Evolutionary conservation across 23 red algal species (phyloP).

Genomic region (Gracilaria caudata): DNA sequence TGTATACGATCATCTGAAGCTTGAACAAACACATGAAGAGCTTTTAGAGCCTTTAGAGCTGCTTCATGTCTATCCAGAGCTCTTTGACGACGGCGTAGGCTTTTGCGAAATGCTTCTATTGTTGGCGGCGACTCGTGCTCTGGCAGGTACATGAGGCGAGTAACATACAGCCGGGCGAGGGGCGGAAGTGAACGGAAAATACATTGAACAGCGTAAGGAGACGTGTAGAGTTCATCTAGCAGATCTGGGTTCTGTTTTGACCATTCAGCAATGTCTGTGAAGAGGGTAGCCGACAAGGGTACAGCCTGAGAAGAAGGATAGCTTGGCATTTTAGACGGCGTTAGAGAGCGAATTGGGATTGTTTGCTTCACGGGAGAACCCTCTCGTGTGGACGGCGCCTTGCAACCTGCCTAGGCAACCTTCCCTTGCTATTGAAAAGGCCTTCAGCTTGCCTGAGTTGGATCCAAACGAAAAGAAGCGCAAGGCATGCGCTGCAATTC

Average conservation of each 20-base stretch:
- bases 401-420: too few species aligned
- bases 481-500: neutral
- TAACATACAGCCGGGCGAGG: conserved; percentile 65
- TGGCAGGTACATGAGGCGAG: conserved; percentile 53
- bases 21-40: conserved; percentile 28
- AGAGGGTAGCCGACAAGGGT: conserved; percentile 13
- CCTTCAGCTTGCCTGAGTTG: too few species aligned
- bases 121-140: conserved; percentile 14
- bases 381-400: neutral
- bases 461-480: neutral
- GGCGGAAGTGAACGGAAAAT: conserved; percentile 77
- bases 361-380: neutral
- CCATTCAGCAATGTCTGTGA: conserved; percentile 27
- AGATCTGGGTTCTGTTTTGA: conserved; percentile 21
- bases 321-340: conserved; percentile 4
- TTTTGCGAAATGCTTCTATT: conserved; percentile 43
- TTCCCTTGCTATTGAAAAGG: too few species aligned
- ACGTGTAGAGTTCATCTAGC: conserved; percentile 53
- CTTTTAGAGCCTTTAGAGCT: conserved; percentile 37
- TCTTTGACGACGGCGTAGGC: conserved; percentile 55
- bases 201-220: conserved; percentile 61
- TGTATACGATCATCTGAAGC: neutral
- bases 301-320: neutral
- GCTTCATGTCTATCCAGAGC: conserved; percentile 71
- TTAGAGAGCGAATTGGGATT: neutral